Base-by-base conservation (phyloP, 768 basidiomycete species). In the Auriscalpium vulgare region DNA sequence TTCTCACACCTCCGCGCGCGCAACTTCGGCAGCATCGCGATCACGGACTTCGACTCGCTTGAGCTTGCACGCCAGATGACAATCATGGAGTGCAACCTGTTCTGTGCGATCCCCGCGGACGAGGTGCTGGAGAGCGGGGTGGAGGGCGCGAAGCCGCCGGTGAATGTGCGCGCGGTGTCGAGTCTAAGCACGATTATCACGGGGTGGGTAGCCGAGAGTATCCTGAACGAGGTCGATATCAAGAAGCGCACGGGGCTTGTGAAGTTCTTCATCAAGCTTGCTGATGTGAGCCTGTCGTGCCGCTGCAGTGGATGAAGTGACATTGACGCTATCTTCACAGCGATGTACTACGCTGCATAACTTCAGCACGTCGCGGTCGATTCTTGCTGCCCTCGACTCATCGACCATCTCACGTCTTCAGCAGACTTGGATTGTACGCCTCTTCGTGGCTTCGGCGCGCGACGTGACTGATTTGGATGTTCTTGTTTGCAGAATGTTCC, bases 31-130 rank as follows among this genome's bases (percentile, higher is more conserved):
- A 69, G 76, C 2, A 82, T 94, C 50, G 70, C 76, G 17, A 75
- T 95, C 8, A 89, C 85, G n/a, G 97, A 99, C 64, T 94, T 99
- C 64, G 94, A 98, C 65, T 75, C 88, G 36, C 72, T 95, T 61
- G 97, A 99, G 69, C 77, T 98, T 46, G 93, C 93, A 8, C 80
- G 97, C 50, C 97, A 99, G 71, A 68, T 98, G 62, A 97, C 95
- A 16, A 81, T 95, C 62, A 89, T 95, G 87, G 97, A 99, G 69
- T 88, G 85, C 62, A 82, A 82, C 56, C 71, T 97, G 47, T 98
- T 94, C 68, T 85, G 88, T 60, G 81, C 83, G 52, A 92, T 98
- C 60, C 82, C 80, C 54, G 83, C 95, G 0, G 90, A 93, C 62
- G 97, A 98, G 68, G 77, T 99, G 47, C 69, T 99, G 58, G 88